Evolutionary conservation across 768 basidiomycete species (phyloP).

Genomic region (Mycena vitilis): DNA sequence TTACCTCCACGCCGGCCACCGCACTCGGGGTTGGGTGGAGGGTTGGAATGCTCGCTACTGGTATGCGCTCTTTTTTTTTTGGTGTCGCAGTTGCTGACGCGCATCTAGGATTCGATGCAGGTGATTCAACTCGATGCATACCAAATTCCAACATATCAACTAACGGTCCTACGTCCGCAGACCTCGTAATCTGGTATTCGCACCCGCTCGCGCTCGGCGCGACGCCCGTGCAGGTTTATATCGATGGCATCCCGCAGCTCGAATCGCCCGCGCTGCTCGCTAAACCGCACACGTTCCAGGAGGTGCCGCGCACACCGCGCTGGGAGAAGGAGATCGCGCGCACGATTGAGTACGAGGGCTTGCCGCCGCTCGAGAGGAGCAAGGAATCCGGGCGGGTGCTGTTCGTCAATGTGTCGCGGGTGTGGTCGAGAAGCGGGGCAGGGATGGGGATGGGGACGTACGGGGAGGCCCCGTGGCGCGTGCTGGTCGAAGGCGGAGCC

Average conservation of each 20-base stretch:
- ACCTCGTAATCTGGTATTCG: slow-evolving; percentile 74
- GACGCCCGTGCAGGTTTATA: slow-evolving; percentile 83
- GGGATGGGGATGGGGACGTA: no score
- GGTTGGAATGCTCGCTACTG: slow-evolving; percentile 69
- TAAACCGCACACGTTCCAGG: slow-evolving; percentile 65
- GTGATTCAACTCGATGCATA: slow-evolving; percentile 29
- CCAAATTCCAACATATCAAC: background rate
- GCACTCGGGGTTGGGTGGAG: slow-evolving; percentile 76
- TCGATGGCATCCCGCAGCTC: slow-evolving; percentile 84
- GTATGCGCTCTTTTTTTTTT: slow-evolving; percentile 41
- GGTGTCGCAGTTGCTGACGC: background rate
- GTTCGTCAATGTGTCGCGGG: no score
- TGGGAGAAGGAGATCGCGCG: slow-evolving; percentile 71
- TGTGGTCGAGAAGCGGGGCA: no score
- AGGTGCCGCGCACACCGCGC: slow-evolving; percentile 63
- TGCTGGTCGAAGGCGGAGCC: no score
- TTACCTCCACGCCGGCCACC: slow-evolving; percentile 73
- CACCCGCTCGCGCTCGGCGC: slow-evolving; percentile 85
- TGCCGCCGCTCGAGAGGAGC: slow-evolving; percentile 69
- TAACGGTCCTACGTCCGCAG: slow-evolving; percentile 47
- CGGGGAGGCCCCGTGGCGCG: no score
- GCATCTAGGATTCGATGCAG: slow-evolving; percentile 75
- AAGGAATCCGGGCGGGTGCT: slow-evolving; percentile 28
- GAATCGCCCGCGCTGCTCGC: slow-evolving; percentile 43
- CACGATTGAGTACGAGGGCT: slow-evolving; percentile 70